These are phyloP conservation scores for Jackrogersella multiformis DNA, from an alignment of 495 filamentous ascomycete species.

Conservation along the genomic window DNA sequence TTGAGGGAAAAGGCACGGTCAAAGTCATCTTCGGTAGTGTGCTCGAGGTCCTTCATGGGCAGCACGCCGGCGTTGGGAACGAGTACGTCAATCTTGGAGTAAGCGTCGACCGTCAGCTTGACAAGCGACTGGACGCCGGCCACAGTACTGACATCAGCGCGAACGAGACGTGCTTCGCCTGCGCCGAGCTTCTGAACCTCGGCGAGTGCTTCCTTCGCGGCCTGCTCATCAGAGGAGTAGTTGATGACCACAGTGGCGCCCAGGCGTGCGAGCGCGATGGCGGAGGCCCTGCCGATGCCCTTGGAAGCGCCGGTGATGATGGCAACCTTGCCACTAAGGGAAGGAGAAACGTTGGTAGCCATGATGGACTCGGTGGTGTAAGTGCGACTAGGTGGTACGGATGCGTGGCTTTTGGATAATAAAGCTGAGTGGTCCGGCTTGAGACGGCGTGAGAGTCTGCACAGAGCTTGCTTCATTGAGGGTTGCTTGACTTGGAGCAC, in stretches of 20 bases:
- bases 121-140: slow-evolving; percentile 70
- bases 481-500: not conserved
- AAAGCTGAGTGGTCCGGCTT: not conserved
- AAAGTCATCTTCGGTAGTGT: slow-evolving; percentile 67
- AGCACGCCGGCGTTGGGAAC: slow-evolving; percentile 69
- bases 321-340: slow-evolving; percentile 66
- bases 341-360: slow-evolving; percentile 15
- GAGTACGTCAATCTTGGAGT: slow-evolving; percentile 73
- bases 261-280: slow-evolving; percentile 61
- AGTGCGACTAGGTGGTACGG: not conserved
- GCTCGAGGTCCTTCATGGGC: slow-evolving; percentile 63
- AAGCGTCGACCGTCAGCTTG: slow-evolving; percentile 65
- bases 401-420: not conserved
- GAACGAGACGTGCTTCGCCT: slow-evolving; percentile 62
- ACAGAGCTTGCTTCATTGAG: slow-evolving; percentile 18
- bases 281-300: slow-evolving; percentile 71
- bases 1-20: slow-evolving; percentile 65
- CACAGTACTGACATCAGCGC: slow-evolving; percentile 70
- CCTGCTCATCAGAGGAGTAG: slow-evolving; percentile 61
- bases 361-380: not conserved
- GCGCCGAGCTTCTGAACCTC: slow-evolving; percentile 56
- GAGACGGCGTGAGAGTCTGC: slow-evolving; percentile 10
- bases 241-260: slow-evolving; percentile 73
- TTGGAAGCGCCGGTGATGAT: slow-evolving; percentile 73
- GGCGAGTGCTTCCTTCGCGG: slow-evolving; percentile 65